These are phyloP conservation scores for Angomonas deanei DNA, from an alignment of 208 protist genomes.

Conservation along the genomic window DNA sequence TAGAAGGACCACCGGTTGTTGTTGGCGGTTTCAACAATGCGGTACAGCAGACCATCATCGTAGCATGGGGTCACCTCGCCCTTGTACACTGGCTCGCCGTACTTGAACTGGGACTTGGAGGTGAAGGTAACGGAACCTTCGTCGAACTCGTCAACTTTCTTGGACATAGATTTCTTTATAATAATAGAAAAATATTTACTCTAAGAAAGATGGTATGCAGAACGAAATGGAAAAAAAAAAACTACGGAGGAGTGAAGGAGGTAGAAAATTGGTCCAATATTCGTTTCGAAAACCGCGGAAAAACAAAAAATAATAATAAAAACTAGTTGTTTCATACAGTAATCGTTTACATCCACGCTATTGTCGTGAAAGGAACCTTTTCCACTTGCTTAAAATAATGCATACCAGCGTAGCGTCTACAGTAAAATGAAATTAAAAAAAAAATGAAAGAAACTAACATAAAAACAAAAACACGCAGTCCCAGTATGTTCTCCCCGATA, in stretches of 20 bases:
- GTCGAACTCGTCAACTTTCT: slow-evolving; percentile 75
- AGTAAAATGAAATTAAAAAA: slow-evolving; percentile 10
- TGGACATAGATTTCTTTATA: not conserved
- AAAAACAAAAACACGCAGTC: no score
- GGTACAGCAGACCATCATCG: slow-evolving; percentile 63
- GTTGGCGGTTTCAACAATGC: slow-evolving; percentile 52
- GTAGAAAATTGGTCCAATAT: no score
- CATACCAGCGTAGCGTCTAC: not conserved
- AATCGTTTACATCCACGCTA: slow-evolving; percentile 7
- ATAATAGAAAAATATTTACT: slow-evolving; percentile 5
- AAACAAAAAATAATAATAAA: slow-evolving; percentile 9
- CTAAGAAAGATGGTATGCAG: not conserved
- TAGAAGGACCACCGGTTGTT: slow-evolving; percentile 75
- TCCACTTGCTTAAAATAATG: slow-evolving; percentile 10
- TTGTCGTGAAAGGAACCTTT: not conserved
- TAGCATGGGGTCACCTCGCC: slow-evolving; percentile 71
- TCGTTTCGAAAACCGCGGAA: no score
- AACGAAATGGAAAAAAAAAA: slow-evolving; percentile 12
- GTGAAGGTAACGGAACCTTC: slow-evolving; percentile 44
- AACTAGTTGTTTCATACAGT: not conserved
- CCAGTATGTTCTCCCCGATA: no score
- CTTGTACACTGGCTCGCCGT: slow-evolving; percentile 53
- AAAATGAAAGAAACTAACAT: not conserved
- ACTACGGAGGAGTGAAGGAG: no score
- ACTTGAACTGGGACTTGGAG: slow-evolving; percentile 33